A percentile compares a stretch with the other conserved stretches of the same genome.
Evolutionary conservation across 2,329 filamentous ascomycete species (phyloP).

Genomic region (Neofusicoccum umdonicola): DNA sequence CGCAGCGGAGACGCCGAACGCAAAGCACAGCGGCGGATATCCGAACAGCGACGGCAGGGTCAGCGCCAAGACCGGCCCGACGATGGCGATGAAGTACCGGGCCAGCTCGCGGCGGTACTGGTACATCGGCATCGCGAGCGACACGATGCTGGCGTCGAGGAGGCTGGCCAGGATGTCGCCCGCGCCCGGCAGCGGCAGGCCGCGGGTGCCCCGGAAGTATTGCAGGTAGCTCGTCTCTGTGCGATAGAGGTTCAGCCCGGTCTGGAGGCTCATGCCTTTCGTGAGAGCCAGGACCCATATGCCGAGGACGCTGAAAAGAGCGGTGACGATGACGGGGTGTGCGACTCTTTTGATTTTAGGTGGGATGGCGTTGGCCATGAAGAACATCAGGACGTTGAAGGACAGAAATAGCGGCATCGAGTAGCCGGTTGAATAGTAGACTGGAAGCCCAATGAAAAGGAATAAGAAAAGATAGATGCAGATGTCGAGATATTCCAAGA

Average conservation of each 20-base stretch:
- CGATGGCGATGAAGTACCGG: conserved; percentile 49
- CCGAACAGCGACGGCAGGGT: conserved; percentile 55
- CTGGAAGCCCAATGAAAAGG: conserved; percentile 52
- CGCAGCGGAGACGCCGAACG: conserved; percentile 53
- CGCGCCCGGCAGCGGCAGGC: conserved; percentile 48
- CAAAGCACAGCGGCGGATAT: conserved; percentile 56
- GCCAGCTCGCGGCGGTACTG: conserved; percentile 53
- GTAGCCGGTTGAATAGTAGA: conserved; percentile 56
- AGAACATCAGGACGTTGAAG: conserved; percentile 54
- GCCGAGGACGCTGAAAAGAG: conserved; percentile 52
- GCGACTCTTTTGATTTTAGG: conserved; percentile 51
- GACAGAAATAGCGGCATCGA: conserved; percentile 46
- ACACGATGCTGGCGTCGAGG: conserved; percentile 59
- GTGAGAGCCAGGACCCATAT: conserved; percentile 55
- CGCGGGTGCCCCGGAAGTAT: conserved; percentile 45
- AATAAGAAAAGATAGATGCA: conserved; percentile 48
- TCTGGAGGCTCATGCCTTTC: conserved; percentile 40
- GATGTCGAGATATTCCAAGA: conserved; percentile 48
- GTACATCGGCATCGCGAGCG: conserved; percentile 61
- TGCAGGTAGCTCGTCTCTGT: conserved; percentile 54
- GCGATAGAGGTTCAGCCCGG: conserved; percentile 49
- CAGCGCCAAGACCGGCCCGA: conserved; percentile 53
- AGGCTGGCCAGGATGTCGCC: conserved; percentile 56
- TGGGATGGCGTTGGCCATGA: conserved; percentile 51
- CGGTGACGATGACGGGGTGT: conserved; percentile 59